Evolutionary conservation across 1,284 basidiomycete species (phyloP), one percentile per base, ranked within the genome.

Genomic region (Vanrija pseudolonga): DNA sequence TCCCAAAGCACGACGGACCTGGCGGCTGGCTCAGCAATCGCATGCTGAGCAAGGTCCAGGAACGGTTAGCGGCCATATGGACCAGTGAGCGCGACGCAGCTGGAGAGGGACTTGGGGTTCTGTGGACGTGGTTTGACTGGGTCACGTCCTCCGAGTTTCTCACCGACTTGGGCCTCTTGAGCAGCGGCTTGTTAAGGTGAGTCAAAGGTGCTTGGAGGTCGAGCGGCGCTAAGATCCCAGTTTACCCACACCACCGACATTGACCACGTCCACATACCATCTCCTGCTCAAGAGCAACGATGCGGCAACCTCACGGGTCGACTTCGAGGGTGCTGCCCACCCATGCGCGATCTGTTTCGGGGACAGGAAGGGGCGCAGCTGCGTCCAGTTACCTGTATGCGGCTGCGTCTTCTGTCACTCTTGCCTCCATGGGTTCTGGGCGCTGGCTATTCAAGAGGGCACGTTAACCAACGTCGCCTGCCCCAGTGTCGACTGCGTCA

Each of bases 111-210:
- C 44, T 43, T 11, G 53, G 53, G 5, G 50, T 73, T 9, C 43
- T 76, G 4, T 76, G 72, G 72, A 66, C 47, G 41, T 76, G 71
- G 70, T 67, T 68, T 64, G 72, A 76, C 23, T 76, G 72, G 72
- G 51, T 76, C 0, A 62, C 62, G 1, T 58, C 37, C 14, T 71
- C 67, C 4, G 62, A 68, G 1, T 73, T 69, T 36, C 51, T 73
- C 1, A 3, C 3, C 0, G 66, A 70, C 17, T 23, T 65, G 8
- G 63, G 55, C 4, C 23, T 69, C 37, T 14, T 57, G 11, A 28
- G 59, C 11, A 55, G 54, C 20, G 47, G 47, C 2, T 19, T 26
- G 7, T 23, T 68, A 14, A 47, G 48, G 69, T 67, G 46, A 50
- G 61, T 57, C 24, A 7, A 23, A 36, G 22, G 26, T 8, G 17